Evolutionary conservation across 352 stramenopile species (phyloP).

Genomic region (Phytophthora ramorum): DNA sequence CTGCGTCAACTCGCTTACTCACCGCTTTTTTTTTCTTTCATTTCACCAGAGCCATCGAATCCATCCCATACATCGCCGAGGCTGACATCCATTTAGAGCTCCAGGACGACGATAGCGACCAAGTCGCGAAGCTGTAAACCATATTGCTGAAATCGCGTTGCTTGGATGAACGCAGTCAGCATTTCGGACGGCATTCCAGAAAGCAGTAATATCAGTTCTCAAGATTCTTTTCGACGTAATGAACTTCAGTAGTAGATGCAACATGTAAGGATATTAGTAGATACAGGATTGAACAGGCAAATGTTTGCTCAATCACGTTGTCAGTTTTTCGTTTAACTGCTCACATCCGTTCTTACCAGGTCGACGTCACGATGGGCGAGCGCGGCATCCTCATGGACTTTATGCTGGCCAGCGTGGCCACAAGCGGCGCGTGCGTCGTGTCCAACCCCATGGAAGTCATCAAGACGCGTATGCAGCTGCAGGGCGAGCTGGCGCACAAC

Average conservation of each 20-base stretch:
- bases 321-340: too few relatives aligned
- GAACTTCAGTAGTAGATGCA: not conserved
- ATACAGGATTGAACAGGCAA: not conserved
- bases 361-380: constrained; percentile 29
- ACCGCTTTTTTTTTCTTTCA: not conserved
- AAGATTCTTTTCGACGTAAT: not conserved
- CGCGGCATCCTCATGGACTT: constrained; percentile 78
- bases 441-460: constrained; percentile 93
- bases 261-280: not conserved
- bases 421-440: constrained; percentile 70
- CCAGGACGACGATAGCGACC: constrained; percentile 58
- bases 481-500: constrained; percentile 78
- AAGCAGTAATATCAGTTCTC: not conserved
- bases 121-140: not conserved
- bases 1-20: not conserved
- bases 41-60: constrained; percentile 70
- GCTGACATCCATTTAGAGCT: constrained; percentile 89
- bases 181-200: not conserved
- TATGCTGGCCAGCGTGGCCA: constrained; percentile 68
- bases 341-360: constrained; percentile 12
- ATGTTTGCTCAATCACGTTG: constrained; percentile 22
- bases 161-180: constrained; percentile 7
- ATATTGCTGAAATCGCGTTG: constrained; percentile 10
- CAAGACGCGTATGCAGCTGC: constrained; percentile 91
- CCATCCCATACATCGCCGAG: constrained; percentile 78